phyloP scores from a whole-genome alignment of 192 early-diverging fungal genomes.

The Dissophora globulifera region DNA sequence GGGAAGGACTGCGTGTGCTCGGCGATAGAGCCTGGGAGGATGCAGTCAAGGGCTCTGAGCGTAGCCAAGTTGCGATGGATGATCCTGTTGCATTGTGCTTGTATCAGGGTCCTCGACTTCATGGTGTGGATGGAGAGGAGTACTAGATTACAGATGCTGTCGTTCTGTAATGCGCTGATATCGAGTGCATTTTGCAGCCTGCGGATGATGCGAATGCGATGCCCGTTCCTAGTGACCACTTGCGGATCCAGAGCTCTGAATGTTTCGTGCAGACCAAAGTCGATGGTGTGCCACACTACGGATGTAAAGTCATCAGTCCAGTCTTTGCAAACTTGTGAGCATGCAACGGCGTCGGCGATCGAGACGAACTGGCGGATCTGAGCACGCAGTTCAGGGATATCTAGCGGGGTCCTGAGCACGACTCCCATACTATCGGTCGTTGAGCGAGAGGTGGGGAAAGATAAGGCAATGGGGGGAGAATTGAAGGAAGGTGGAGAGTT shows the following conservation, averaged over 20 bases:
- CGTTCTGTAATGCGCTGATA: background rate
- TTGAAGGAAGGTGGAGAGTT: background rate
- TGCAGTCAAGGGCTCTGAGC: background rate
- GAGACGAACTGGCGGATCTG: constrained; percentile 1
- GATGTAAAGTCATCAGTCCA: background rate
- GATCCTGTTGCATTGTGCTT: background rate
- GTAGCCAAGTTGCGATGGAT: background rate
- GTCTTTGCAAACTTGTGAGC: background rate
- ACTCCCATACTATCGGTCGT: too few relatives aligned
- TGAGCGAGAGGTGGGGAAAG: background rate
- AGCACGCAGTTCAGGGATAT: background rate
- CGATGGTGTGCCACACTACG: constrained; percentile 12
- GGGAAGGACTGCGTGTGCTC: too few relatives aligned
- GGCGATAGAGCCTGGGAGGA: too few relatives aligned
- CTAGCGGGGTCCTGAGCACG: background rate
- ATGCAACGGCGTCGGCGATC: background rate
- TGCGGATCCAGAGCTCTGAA: background rate
- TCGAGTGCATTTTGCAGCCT: background rate
- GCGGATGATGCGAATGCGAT: constrained; percentile 11
- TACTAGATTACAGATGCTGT: background rate
- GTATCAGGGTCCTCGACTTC: background rate
- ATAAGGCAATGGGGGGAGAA: background rate
- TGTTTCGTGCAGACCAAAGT: background rate
- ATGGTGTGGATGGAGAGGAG: background rate
- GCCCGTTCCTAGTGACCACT: background rate